A percentile compares a stretch with the other conserved stretches of the same genome.
Evolutionary conservation across 441 rosid species (phyloP).

Genomic region (Oxalis stricta): DNA sequence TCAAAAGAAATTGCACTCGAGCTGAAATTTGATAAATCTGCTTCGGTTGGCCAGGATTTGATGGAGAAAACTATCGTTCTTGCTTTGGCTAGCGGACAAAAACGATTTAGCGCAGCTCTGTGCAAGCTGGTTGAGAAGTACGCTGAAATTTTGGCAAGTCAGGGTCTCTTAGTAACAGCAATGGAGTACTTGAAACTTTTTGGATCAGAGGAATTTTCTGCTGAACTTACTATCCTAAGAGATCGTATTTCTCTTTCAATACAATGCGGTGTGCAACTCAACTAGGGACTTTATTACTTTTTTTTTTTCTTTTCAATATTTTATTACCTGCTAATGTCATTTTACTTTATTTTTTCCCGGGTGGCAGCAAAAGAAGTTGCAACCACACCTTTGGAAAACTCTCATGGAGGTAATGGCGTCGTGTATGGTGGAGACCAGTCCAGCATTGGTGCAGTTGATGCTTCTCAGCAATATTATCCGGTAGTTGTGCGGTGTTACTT

Average conservation of each 20-base stretch:
- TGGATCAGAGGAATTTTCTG: slow-evolving; percentile 77
- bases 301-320: slow-evolving; percentile 1
- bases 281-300: neutral
- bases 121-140: slow-evolving; percentile 98
- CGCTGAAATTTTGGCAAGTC: slow-evolving; percentile 96
- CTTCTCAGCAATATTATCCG: slow-evolving; percentile 46
- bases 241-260: slow-evolving; percentile 71
- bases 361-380: slow-evolving; percentile 45
- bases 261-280: slow-evolving; percentile 55
- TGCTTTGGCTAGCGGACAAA: slow-evolving; percentile 94
- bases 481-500: slow-evolving; percentile 17
- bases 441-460: slow-evolving; percentile 13
- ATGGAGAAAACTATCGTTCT: slow-evolving; percentile 99
- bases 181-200: slow-evolving; percentile 77
- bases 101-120: slow-evolving; percentile 80
- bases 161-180: slow-evolving; percentile 72
- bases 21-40: slow-evolving; percentile 5
- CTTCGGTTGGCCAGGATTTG: slow-evolving; percentile 53
- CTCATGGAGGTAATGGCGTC: slow-evolving; percentile 23
- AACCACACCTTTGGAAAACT: slow-evolving; percentile 20
- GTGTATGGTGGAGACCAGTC: slow-evolving; percentile 20
- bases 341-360: slow-evolving; percentile 14
- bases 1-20: neutral
- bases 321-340: slow-evolving; percentile 8
- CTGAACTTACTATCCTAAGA: slow-evolving; percentile 72